Evolutionary conservation across 805 yeast species (phyloP), one percentile per base, ranked within the genome.

Genomic region (Alloascoidea hylecoeti): DNA sequence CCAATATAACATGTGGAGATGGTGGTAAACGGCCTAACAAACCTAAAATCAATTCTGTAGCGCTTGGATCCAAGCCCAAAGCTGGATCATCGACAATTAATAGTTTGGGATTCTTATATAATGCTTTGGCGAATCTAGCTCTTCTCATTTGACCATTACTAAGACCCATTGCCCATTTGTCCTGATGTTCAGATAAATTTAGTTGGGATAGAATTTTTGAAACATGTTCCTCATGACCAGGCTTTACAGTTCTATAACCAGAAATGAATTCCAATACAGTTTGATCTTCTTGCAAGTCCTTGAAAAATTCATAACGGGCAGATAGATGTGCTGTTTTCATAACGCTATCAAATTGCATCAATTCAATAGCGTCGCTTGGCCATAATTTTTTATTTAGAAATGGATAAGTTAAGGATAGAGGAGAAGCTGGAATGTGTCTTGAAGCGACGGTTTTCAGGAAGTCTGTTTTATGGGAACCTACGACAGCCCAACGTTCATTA

Each of bases 61-160:
- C 88, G 1, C 55, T 51, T 0, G 95, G 92, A 49, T 89, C 98
- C 14, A 89, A 62, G 0, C 97, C 98, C 33, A 92, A 55, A 48
- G 86, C 89, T 5, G 96, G 96, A 49, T 92, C 97, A 54, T 92
- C 97, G 15, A 89, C 66, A 3, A 89, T 52, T 38, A 86, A 57
- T 18, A 86, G 45, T 34, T 64, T 61, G 0, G 96, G 95, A 23
- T 69, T 60, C 35, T 64, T 61, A 39, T 84, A 65, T 34, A 92
- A 48, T 0, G 86, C 75, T 42, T 71, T 68, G 0, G 96, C 97
- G 17, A 92, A 59, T 43, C 96, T 66, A 0, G 96, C 95, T 37
- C 98, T 64, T 47, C 98, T 67, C 53, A 82, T 75, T 56, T 92
- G 98, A 0, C 98, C 98, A 55, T 92, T 92, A 54, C 95, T 82